Percentiles rank a stretch among this genome's conserved stretches.
phyloP scores from a whole-genome alignment of 495 filamentous ascomycete genomes.

The Parmelia sp. region DNA sequence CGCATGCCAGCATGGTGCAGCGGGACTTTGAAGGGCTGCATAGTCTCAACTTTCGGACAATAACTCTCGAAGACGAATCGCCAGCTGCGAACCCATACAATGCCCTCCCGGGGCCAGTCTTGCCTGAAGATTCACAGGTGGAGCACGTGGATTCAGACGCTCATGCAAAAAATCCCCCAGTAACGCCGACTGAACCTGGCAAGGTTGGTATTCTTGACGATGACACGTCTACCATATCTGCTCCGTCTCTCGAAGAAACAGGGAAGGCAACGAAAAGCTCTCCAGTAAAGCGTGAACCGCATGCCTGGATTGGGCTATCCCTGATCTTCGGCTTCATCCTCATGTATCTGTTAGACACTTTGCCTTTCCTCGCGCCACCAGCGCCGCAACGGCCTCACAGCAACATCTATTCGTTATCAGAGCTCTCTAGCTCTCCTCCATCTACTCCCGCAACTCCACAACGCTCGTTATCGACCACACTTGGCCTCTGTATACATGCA shows the following conservation, averaged over 20 bases:
- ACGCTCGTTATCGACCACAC: conserved; percentile 65
- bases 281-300: conserved; percentile 43
- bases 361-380: conserved; percentile 64
- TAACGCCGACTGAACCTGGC: conserved; percentile 28
- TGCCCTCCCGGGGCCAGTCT: conserved; percentile 27
- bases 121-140: conserved; percentile 21
- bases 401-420: conserved; percentile 30
- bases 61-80: conserved; percentile 8
- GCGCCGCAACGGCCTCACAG: conserved; percentile 40
- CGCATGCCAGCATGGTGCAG: background rate
- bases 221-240: conserved; percentile 11
- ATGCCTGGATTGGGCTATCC: conserved; percentile 76
- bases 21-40: background rate
- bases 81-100: conserved; percentile 18
- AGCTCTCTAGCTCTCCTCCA: conserved; percentile 28
- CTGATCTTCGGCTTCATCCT: conserved; percentile 85
- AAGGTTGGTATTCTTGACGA: conserved; percentile 25
- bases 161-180: conserved; percentile 16
- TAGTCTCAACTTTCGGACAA: conserved; percentile 3
- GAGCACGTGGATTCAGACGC: conserved; percentile 5
- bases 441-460: conserved; percentile 30
- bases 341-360: conserved; percentile 93
- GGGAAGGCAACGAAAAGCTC: conserved; percentile 6
- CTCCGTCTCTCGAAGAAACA: conserved; percentile 17
- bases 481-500: conserved; percentile 91